These are phyloP conservation scores for Cladosporium sphaerospermum DNA, from an alignment of 2,329 filamentous ascomycete genomes.

Conservation along the genomic window DNA sequence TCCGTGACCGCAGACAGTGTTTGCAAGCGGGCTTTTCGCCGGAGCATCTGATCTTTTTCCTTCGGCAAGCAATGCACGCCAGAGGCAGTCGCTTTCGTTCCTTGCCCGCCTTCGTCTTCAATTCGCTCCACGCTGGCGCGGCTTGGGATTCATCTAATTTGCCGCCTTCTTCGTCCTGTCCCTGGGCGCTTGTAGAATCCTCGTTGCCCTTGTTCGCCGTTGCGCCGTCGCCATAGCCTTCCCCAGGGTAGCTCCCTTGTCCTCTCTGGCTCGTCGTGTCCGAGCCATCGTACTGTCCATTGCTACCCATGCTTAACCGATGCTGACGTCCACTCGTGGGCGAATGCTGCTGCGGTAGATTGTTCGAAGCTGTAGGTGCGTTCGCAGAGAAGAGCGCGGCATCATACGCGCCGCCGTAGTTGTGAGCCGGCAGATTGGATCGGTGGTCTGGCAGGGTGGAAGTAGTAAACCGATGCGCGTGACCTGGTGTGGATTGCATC, in stretches of 20 bases:
- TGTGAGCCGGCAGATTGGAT: constrained; percentile 5
- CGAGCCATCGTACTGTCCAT: constrained; percentile 14
- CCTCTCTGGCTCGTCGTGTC: constrained; percentile 9
- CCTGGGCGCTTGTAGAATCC: constrained; percentile 10
- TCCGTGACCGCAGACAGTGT: constrained; percentile 84
- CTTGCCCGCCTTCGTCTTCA: constrained; percentile 70
- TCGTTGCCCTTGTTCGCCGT: constrained; percentile 12
- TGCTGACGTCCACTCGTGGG: constrained; percentile 19
- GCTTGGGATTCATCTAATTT: constrained; percentile 14
- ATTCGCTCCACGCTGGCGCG: constrained; percentile 44
- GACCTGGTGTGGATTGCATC: constrained; percentile 14
- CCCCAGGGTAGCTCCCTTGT: background rate
- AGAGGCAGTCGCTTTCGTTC: constrained; percentile 88
- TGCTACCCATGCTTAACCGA: constrained; percentile 27
- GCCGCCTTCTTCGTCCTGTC: background rate
- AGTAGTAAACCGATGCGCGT: constrained; percentile 7
- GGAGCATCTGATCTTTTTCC: constrained; percentile 97
- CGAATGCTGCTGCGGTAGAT: constrained; percentile 11
- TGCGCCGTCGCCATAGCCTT: constrained; percentile 12
- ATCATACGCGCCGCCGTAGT: constrained; percentile 12
- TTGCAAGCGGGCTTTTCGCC: constrained; percentile 97
- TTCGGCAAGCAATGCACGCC: constrained; percentile 88
- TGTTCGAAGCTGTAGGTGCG: background rate
- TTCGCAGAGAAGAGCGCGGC: background rate
- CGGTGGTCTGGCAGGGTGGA: constrained; percentile 14